These are phyloP conservation scores for Meripilus lineatus DNA, from an alignment of 1,284 basidiomycete genomes.

Conservation along the genomic window DNA sequence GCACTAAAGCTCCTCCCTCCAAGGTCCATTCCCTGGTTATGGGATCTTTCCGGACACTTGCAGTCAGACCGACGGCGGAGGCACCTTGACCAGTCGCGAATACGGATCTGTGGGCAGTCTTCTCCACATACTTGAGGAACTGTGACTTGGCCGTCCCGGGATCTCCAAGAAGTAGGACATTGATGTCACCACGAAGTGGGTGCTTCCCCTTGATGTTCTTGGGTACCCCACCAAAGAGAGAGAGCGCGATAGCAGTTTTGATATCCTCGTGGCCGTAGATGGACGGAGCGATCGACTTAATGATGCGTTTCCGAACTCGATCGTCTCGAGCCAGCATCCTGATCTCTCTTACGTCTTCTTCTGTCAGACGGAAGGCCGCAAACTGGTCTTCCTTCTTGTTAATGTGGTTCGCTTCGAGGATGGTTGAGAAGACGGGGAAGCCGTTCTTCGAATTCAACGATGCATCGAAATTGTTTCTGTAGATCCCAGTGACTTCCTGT, in stretches of 20 bases:
- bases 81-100: conserved; percentile 99
- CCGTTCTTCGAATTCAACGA: conserved; percentile 98
- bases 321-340: conserved; percentile 84
- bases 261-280: conserved; percentile 99
- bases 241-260: conserved; percentile 95
- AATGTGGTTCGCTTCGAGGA: conserved; percentile 96
- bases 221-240: conserved; percentile 88
- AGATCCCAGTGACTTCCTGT: conserved; percentile 94
- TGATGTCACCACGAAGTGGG: conserved; percentile 96
- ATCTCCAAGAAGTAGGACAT: conserved; percentile 92
- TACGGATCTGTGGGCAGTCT: conserved; percentile 96
- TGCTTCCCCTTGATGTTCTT: conserved; percentile 98
- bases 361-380: conserved; percentile 92
- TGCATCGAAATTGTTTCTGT: conserved; percentile 98
- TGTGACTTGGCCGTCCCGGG: conserved; percentile 99
- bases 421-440: conserved; percentile 98
- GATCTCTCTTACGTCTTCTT: conserved; percentile 95
- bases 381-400: conserved; percentile 97
- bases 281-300: conserved; percentile 97
- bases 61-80: conserved; percentile 96
- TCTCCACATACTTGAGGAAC: conserved; percentile 98
- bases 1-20: conserved; percentile 94
- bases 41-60: conserved; percentile 96
- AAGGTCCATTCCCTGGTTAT: conserved; percentile 98
- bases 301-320: conserved; percentile 92